Base-by-base conservation (phyloP, 2,329 filamentous ascomycete species). In the Colletotrichum falcatum region DNA sequence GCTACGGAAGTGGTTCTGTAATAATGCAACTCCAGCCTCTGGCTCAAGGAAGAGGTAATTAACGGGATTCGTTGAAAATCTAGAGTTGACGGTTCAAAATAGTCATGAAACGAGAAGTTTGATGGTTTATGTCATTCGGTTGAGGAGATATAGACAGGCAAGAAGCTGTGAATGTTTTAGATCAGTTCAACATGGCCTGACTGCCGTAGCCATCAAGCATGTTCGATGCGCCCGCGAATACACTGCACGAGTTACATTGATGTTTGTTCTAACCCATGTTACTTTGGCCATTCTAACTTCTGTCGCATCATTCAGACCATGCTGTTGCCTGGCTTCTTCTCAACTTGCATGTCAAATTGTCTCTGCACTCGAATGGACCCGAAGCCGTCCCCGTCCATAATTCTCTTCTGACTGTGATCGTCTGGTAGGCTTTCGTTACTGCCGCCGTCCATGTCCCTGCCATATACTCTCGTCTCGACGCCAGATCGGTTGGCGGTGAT, bases 401-500 rank as follows among this genome's bases (percentile, higher is more conserved):
- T 70, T 4, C 61, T 54, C 37, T 70, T 70, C 33, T 70, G 67
- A 20, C 64, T 70, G 46, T 70, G 58, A 14, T 70, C 67, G 12
- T 70, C 67, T 3, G 67, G 64, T 30, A 70, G 26, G 26, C 67
- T 70, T 2, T 70, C 67, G 44, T 39, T 70, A 16, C 67, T 70
- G 20, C 39, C 56, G 12, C 28, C 64, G 16, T 53, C 67, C 64
- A 70, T 28, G 9, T 70, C 64, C 46, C 64, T 56, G n/a, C 67
- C 67, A 23, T 70, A 70, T 9, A 70, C 67, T 37, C 64, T 49
- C 9, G 67, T 70, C 28, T 70, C 67, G 14, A 70, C 53, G 12
- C 64, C 67, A 8, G 64, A 46, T 20, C 53, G 51, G 48, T 28
- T 67, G 12, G 64, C 53, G 14, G 30, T 23, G 3, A n/a, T 33